Evolutionary conservation across 441 rosid genomes (phyloP).

Genomic region (Hura crepitans): DNA sequence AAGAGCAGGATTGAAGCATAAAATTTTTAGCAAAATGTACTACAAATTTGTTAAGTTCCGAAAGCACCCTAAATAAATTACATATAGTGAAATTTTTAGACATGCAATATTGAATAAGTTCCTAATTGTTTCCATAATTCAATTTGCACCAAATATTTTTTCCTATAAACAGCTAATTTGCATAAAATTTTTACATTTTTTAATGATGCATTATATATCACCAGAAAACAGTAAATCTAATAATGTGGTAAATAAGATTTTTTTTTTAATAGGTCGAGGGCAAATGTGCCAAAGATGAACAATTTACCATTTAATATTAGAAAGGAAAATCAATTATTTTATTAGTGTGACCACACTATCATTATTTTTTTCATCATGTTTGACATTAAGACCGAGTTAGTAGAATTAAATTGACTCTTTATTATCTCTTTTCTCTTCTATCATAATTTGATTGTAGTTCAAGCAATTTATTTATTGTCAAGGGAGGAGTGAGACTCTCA

Average conservation of each 20-base stretch:
- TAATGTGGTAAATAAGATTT: not conserved
- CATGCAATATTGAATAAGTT: not conserved
- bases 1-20: not conserved
- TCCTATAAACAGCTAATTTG: not conserved
- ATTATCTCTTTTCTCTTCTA: not conserved
- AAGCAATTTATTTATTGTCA: too few relatives aligned
- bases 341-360: not conserved
- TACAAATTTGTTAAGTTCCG: not conserved
- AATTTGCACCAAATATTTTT: not conserved
- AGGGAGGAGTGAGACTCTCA: not conserved
- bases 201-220: not conserved
- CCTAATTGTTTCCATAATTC: not conserved
- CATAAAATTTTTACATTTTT: not conserved
- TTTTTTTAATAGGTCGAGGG: not conserved
- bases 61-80: not conserved
- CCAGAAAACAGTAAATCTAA: not conserved
- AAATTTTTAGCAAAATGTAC: not conserved
- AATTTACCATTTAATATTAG: not conserved
- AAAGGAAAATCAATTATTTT: not conserved
- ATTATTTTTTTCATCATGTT: not conserved
- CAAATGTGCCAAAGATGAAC: not conserved
- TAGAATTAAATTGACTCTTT: not conserved
- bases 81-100: not conserved
- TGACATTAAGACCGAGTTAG: not conserved
- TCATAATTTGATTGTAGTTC: not conserved